A percentile compares a stretch with the other conserved stretches of the same genome.
Conservation (phyloP, 2,329 filamentous ascomycete species). For the Shiraia sp. region DNA sequence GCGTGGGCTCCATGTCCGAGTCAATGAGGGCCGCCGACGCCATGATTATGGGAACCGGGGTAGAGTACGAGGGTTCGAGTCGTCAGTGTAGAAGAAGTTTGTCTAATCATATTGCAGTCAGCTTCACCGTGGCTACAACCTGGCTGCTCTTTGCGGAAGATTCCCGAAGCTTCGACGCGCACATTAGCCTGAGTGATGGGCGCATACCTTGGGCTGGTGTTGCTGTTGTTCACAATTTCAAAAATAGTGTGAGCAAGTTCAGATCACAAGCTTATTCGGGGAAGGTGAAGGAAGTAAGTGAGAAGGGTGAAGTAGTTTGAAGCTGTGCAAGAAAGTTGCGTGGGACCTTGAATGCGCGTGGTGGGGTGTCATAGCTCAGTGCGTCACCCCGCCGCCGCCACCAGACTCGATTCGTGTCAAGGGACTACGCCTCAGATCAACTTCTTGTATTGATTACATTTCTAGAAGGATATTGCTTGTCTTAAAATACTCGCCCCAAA, state of each 20-base stretch:
- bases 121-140: background rate
- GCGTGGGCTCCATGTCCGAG: slow-evolving; percentile 85
- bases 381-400: slow-evolving; percentile 14
- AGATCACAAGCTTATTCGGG: no score
- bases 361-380: slow-evolving; percentile 12
- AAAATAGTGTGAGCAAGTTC: no score
- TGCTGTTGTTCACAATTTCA: no score
- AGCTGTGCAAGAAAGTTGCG: slow-evolving; percentile 8
- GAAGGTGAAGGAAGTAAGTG: no score
- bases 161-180: slow-evolving; percentile 20
- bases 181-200: background rate
- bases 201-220: background rate
- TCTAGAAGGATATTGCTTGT: background rate
- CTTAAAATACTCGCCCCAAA: no score
- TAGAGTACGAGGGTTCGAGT: background rate
- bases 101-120: background rate
- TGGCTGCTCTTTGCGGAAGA: slow-evolving; percentile 1
- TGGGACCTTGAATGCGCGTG: background rate
- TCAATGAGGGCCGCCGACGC: slow-evolving; percentile 41
- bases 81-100: background rate
- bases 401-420: background rate
- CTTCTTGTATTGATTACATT: background rate
- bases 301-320: background rate
- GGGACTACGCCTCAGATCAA: background rate
- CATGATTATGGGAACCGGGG: slow-evolving; percentile 31